These are phyloP conservation scores for Tetrahymena borealis DNA, from an alignment of 73 alveolate genomes.

Conservation along the genomic window DNA sequence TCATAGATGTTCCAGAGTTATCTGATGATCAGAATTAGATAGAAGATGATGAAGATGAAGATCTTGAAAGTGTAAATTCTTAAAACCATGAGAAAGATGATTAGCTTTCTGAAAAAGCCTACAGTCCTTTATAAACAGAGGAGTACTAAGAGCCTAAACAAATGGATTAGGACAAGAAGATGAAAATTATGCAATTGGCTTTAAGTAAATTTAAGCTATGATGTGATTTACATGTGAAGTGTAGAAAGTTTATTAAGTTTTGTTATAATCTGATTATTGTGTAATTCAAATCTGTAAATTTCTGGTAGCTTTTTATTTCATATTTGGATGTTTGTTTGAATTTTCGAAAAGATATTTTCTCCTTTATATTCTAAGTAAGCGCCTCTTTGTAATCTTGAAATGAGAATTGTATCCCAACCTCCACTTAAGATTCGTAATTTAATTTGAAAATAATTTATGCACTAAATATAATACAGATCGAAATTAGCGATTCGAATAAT, in stretches of 20 bases:
- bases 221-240: background rate
- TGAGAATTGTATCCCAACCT: too few relatives aligned
- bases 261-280: too few relatives aligned
- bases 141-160: background rate
- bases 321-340: too few relatives aligned
- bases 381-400: too few relatives aligned
- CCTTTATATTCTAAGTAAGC: too few relatives aligned
- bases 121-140: background rate
- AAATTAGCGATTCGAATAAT: too few relatives aligned
- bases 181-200: background rate
- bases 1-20: background rate
- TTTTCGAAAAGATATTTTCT: too few relatives aligned
- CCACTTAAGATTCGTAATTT: too few relatives aligned
- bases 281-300: background rate
- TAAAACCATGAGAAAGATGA: background rate
- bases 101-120: background rate
- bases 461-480: too few relatives aligned
- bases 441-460: too few relatives aligned
- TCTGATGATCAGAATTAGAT: background rate
- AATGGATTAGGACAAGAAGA: background rate
- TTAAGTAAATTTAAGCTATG: background rate
- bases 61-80: background rate
- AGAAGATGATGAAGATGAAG: background rate
- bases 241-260: too few relatives aligned
- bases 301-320: too few relatives aligned